Percentiles rank a stretch among this genome's conserved stretches.
These are phyloP conservation scores for Sugiyamaella xylanicola DNA, from an alignment of 1,139 yeast genomes.

Conservation along the genomic window DNA sequence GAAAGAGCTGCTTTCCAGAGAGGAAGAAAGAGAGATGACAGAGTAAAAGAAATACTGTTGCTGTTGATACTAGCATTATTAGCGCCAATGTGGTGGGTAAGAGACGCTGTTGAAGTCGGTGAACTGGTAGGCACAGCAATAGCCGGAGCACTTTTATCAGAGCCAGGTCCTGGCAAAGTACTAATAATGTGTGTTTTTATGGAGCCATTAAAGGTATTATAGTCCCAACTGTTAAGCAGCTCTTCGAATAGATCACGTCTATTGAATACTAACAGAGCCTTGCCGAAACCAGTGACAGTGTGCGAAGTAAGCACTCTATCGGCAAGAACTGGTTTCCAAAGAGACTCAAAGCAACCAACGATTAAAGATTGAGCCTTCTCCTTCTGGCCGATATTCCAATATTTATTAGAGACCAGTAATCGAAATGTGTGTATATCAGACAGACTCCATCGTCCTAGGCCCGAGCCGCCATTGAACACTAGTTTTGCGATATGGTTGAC, in stretches of 20 bases:
- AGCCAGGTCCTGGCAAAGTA: no score
- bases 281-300: conserved; percentile 26
- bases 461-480: conserved; percentile 29
- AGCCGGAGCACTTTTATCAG: neutral
- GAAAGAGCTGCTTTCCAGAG: conserved; percentile 26
- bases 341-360: conserved; percentile 29
- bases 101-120: neutral
- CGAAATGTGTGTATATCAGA: conserved; percentile 32
- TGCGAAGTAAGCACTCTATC: conserved; percentile 23
- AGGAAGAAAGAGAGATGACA: conserved; percentile 23
- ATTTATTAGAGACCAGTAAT: conserved; percentile 35
- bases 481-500: conserved; percentile 30
- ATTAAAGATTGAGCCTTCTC: conserved; percentile 29
- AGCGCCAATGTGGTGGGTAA: neutral
- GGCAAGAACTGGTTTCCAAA: conserved; percentile 30
- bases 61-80: neutral
- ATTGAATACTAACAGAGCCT: conserved; percentile 28
- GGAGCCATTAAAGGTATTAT: conserved; percentile 20
- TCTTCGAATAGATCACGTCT: conserved; percentile 22
- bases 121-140: conserved; percentile 6
- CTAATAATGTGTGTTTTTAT: no score
- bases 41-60: neutral
- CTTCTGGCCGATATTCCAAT: conserved; percentile 29
- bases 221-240: conserved; percentile 20
- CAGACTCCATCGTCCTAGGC: conserved; percentile 31